These are phyloP conservation scores for Somion occarium DNA, from an alignment of 1,284 basidiomycete species.

Conservation along the genomic window DNA sequence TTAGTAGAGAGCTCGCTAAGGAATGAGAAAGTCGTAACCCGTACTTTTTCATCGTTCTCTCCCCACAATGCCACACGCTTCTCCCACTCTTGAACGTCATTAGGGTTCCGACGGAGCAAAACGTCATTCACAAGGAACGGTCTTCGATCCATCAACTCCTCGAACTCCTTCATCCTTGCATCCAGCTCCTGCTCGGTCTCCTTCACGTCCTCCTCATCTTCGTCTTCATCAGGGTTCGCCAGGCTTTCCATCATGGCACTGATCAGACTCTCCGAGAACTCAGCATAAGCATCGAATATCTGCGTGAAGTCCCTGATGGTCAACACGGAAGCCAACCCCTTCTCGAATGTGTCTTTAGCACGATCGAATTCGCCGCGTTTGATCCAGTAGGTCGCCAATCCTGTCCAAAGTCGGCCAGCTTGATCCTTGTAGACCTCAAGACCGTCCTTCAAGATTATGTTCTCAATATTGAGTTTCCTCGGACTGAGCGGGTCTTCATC, in stretches of 20 bases:
- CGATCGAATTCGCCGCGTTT: slow-evolving; percentile 94
- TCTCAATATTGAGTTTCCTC: slow-evolving; percentile 83
- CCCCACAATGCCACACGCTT: slow-evolving; percentile 95
- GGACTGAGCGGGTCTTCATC: slow-evolving; percentile 78
- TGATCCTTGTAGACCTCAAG: slow-evolving; percentile 92
- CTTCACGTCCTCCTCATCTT: slow-evolving; percentile 72
- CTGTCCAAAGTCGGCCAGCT: slow-evolving; percentile 94
- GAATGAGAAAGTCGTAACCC: slow-evolving; percentile 11
- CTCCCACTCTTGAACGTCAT: slow-evolving; percentile 99
- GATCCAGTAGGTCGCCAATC: slow-evolving; percentile 97
- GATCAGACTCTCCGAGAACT: slow-evolving; percentile 91
- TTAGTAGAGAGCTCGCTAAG: neutral
- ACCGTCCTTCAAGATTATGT: slow-evolving; percentile 83
- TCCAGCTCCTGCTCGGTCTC: slow-evolving; percentile 89
- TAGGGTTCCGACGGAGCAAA: slow-evolving; percentile 88
- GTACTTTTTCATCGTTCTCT: slow-evolving; percentile 86
- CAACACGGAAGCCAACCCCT: slow-evolving; percentile 79
- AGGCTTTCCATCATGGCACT: slow-evolving; percentile 89
- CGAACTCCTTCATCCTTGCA: slow-evolving; percentile 87
- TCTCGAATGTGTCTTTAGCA: slow-evolving; percentile 85
- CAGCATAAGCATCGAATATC: slow-evolving; percentile 96
- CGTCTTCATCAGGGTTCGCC: slow-evolving; percentile 59
- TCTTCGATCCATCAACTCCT: slow-evolving; percentile 90
- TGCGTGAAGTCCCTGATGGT: slow-evolving; percentile 98
- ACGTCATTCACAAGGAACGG: slow-evolving; percentile 98